phyloP scores from a whole-genome alignment of 768 basidiomycete species.

The Boletellus ananiceps region DNA sequence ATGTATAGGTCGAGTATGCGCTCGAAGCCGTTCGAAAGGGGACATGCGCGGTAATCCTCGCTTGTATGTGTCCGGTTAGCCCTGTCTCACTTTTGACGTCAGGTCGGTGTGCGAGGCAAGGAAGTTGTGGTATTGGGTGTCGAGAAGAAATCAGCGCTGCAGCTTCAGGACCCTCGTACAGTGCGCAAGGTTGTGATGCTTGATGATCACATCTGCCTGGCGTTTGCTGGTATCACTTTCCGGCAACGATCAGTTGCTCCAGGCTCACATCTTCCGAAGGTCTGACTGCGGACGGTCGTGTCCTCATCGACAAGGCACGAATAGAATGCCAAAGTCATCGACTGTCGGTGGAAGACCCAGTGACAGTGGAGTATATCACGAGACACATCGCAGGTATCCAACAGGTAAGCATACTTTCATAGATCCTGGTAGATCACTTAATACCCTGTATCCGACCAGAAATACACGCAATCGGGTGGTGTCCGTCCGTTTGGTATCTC shows the following conservation, averaged over 20 bases:
- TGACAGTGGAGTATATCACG: conserved; percentile 97
- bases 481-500: conserved; percentile 98
- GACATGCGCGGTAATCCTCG: conserved; percentile 79
- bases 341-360: conserved; percentile 95
- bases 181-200: conserved; percentile 98
- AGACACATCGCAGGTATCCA: conserved; percentile 98
- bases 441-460: conserved; percentile 39
- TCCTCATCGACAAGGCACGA: conserved; percentile 96
- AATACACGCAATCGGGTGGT: conserved; percentile 98
- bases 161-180: conserved; percentile 96
- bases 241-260: conserved; percentile 1
- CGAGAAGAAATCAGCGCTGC: conserved; percentile 97
- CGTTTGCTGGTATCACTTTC: conserved; percentile 82
- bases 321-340: conserved; percentile 98
- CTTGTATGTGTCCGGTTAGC: neutral
- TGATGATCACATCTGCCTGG: conserved; percentile 95
- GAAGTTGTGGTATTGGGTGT: conserved; percentile 95
- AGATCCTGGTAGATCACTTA: neutral
- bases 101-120: conserved; percentile 96
- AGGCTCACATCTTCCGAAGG: conserved; percentile 45
- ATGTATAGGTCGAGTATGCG: conserved; percentile 91
- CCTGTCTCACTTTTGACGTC: conserved; percentile 6
- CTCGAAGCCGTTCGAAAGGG: conserved; percentile 96
- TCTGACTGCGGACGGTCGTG: conserved; percentile 94
- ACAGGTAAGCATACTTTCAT: conserved; percentile 54